Evolutionary conservation across 805 yeast species (phyloP), one percentile per base, ranked within the genome.

Genomic region (Wickerhamomyces silvicola): DNA sequence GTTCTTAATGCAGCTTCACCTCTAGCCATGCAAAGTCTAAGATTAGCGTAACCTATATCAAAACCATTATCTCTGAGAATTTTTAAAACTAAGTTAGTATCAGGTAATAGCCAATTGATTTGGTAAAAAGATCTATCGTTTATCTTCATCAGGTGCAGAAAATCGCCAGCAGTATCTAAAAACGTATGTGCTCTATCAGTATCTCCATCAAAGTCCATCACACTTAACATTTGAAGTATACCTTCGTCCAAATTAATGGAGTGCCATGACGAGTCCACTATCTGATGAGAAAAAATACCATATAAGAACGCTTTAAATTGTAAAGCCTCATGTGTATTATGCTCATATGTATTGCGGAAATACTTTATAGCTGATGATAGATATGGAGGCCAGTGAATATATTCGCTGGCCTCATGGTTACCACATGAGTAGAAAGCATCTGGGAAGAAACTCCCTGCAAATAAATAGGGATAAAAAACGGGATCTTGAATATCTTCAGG

Each of bases 371-470:
- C 74, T 3, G 54, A 51, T 5, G 58, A 51, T 10, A 78, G 42
- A 45, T 78, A 78, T 1, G 78, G 78, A 0, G 85, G 84, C 86
- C 87, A 79, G 47, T 79, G 86, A 0, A 78, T 62, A 18, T 59
- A 68, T 50, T 80, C 87, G 4, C 82, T 80, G 3, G 67, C 66
- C 9, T 66, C 64, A 4, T 70, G 60, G 17, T 54, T 74, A 30
- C 69, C 54, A 50, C 86, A 80, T 22, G 70, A 62, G 51, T 80
- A 80, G 45, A 78, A 72, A 0, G 81, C 73, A 49, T 80, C 87
- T 0, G 87, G 87, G 45, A 72, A 75, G 47, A 80, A 79, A 0
- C 81, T 66, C 0, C 86, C 87, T 1, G 81, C 68, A 11, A 71
- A 53, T n/a, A 67, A 41, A 28, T 52, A 62, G 4, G 62, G 49